Evolutionary conservation across 139 green algal species (phyloP), one percentile per base, ranked within the genome.

Genomic region (Chlamydomonas sphaeroides): DNA sequence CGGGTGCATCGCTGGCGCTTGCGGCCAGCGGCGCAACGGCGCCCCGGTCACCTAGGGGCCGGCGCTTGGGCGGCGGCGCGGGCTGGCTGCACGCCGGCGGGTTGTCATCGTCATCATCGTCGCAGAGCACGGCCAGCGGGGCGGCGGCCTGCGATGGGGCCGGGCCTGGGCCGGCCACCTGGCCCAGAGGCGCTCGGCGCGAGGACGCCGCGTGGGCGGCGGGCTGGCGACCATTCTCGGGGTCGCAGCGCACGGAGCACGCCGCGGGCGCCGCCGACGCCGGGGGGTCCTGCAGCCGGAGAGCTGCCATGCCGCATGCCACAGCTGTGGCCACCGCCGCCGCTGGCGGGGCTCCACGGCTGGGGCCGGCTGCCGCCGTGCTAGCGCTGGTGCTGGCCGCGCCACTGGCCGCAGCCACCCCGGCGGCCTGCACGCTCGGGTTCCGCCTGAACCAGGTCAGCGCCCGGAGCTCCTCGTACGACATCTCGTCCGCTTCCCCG

Each of bases 401-500:
- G 1, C 18, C 56, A 6, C 2, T 30, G 63, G 74, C 45, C 35
- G 11, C 65, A 41, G 63, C n/a, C n/a, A n/a, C n/a, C n/a, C n/a
- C n/a, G n/a, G n/a, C n/a, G n/a, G n/a, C n/a, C n/a, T n/a, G n/a
- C 65, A 1, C 33, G 53, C 35, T 39, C 14, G 75, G 75, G 42
- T 72, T 73, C 11, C 75, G 61, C 18, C 42, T 41, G 38, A 85
- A 35, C 90, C 89, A 95, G 1, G 36, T 62, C 11, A 63, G 62
- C 17, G 90, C 92, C 5, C 94, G 74, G 14, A 88, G 59, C 84
- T 97, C 94, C 80, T 97, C 94, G 87, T 94, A 97, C 70, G 86
- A 91, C 56, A 89, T 35, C 76, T 97, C 94, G 45, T 90, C 81
- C 0, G 32, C 53, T n/a, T n/a, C 38, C 10, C 32, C 45, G 17